Evolutionary conservation across 176 grass and related monocot species (phyloP), one percentile per base, ranked within the genome.

Genomic region (Pharus latifolius): DNA sequence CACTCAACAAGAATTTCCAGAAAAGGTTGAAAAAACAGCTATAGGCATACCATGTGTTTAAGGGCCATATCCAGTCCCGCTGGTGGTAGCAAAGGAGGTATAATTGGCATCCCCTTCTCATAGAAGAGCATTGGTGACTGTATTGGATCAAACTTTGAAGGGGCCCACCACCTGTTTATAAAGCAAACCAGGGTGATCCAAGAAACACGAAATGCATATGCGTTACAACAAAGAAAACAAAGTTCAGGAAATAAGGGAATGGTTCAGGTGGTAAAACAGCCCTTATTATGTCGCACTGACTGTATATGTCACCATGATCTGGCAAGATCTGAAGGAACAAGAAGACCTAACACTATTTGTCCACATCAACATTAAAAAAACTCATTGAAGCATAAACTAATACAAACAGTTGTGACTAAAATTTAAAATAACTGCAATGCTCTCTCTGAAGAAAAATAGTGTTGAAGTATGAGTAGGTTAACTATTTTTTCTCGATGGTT

Each of bases 101-200:
- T 74, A 42, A 97, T 48, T 1, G 94, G 89, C 24, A 18, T 58
- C 8, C 89, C 89, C 27, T 92, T 92, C 70, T 92, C 82, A 78
- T 90, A 92, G 64, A 97, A 97, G 41, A 97, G 49, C 94, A 97
- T 85, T 7, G 94, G 94, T 26, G 81, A 97, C 27, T 78, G 34
- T 69, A 78, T 31, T 24, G 86, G 89, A 86, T 97, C 80, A 63
- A 97, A 97, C 59, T 93, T 97, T 11, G 89, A 90, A 72, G 89
- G 78, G 34, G 89, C 80, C 83, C 83, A 97, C 94, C 94, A 97
- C 89, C 94, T 93, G 33, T 69, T 57, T 12, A 69, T 15, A 30
- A 49, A 72, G n/a, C 7, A 80, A 72, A 66, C 29, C 3, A 72
- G 13, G 15, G 46, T 76, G 24, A 56, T n/a, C 46, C 5, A 25